Base-by-base conservation (phyloP, 2,329 filamentous ascomycete genomes). In the Xylaria sp. region DNA sequence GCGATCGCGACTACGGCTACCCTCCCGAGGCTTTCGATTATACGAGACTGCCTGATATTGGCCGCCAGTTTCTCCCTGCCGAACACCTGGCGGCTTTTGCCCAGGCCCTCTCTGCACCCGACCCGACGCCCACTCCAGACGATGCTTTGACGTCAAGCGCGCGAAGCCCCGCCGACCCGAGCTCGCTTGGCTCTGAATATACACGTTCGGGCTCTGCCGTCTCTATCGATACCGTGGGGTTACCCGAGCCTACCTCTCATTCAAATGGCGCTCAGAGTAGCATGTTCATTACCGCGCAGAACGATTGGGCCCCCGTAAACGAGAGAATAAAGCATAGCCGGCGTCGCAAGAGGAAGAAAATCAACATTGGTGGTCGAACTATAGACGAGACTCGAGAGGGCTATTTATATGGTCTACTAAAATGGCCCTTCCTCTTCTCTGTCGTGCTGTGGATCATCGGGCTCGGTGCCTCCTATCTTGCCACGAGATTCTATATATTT, bases 311-410 rank as follows among this genome's bases (percentile, higher is more conserved):
- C 17, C 96, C 96, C 0, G 88, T 98, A 13, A 90, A 92, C 72
- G 88, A 95, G 76, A 89, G 87, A 64, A 85, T 94, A 73, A 83
- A 79, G 74, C 76, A 78, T 22, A 75, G 77, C 73, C 74, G 80
- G 69, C 81, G 79, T 69, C 79, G 79, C 44, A 80, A 83, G 61
- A 71, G 73, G 65, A 79, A 76, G 68, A 77, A 75, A 73, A 80
- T 75, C 64, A 76, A 74, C 45, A 74, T 85, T 6, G 85, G 87
- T 33, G 85, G 85, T 22, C 84, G 91, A 65, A 91, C 88, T 70
- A 92, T 89, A 75, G 96, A 99, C 77, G 96, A 99, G 83, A 98
- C 95, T 1, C 86, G 96, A 71, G 96, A 99, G 81, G 96, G 96
- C 22, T 93, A 96, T 76, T 85, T 97, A 11, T 99, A 99, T 78